Evolutionary conservation across 352 stramenopile genomes (phyloP).

Genomic region (Phytophthora macrochlamydospora): DNA sequence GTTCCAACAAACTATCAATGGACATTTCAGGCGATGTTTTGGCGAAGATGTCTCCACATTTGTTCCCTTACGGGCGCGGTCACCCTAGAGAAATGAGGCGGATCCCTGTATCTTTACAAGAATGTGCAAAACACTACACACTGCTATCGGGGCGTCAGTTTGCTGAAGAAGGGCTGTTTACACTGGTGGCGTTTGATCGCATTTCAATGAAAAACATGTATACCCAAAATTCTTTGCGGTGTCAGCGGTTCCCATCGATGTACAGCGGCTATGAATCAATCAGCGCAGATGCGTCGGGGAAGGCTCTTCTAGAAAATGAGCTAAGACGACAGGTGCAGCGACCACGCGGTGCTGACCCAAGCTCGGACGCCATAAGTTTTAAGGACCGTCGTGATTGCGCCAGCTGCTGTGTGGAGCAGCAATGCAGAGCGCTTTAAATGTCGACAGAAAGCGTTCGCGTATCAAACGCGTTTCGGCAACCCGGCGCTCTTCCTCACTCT

Average conservation of each 20-base stretch:
- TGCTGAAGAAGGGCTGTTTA: neutral
- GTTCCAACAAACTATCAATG: neutral
- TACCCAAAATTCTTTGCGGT: neutral
- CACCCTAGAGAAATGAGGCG: neutral
- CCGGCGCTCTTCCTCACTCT: neutral
- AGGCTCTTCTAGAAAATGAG: neutral
- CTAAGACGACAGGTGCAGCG: neutral
- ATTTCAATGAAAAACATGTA: neutral
- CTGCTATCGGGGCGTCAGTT: neutral
- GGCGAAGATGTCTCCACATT: neutral
- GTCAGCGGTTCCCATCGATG: neutral
- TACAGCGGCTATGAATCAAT: neutral
- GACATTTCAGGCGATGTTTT: neutral
- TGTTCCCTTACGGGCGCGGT: neutral
- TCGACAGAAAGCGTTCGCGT: slow-evolving; percentile 22
- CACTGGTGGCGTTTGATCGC: neutral
- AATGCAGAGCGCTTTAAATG: slow-evolving; percentile 16
- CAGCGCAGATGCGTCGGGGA: neutral
- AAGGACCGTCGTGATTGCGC: neutral
- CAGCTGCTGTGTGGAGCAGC: slow-evolving; percentile 12
- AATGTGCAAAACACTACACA: neutral
- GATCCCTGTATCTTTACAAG: neutral
- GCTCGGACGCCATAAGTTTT: neutral
- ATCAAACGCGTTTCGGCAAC: slow-evolving; percentile 15
- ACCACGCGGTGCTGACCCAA: neutral